Evolutionary conservation across 352 stramenopile species (phyloP).

Genomic region (Phytophthora ramorum): DNA sequence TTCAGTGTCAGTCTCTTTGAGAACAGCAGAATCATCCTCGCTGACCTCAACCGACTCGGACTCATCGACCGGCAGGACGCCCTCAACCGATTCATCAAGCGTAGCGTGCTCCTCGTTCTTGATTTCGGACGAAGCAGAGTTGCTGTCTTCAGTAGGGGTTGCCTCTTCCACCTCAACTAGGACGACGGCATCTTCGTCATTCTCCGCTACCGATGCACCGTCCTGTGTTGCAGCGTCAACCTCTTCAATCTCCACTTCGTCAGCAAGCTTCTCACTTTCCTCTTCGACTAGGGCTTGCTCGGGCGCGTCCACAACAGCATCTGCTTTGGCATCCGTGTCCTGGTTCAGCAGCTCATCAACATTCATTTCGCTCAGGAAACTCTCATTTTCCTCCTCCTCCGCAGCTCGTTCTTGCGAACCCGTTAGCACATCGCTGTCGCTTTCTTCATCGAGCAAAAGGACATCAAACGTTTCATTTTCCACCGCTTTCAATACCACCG

Average conservation of each 20-base stretch:
- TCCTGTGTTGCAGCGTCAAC: neutral
- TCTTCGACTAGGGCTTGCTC: constrained; percentile 9
- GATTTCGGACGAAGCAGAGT: neutral
- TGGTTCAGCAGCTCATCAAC: constrained; percentile 5
- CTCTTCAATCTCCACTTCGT: constrained; percentile 2
- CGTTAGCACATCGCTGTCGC: neutral
- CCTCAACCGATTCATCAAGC: constrained; percentile 2
- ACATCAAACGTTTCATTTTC: constrained; percentile 3
- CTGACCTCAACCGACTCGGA: neutral
- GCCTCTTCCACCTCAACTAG: constrained; percentile 6
- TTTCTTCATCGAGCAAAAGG: constrained; percentile 4
- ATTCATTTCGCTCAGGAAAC: constrained; percentile 1
- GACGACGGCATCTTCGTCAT: neutral
- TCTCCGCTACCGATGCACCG: neutral
- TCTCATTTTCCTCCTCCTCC: constrained; percentile 22
- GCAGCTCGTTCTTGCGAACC: constrained; percentile 2
- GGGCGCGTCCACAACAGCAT: neutral
- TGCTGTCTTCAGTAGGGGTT: constrained; percentile 1
- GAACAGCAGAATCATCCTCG: neutral
- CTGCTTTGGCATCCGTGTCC: constrained; percentile 13
- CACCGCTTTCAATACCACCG: neutral
- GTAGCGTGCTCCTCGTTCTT: constrained; percentile 2
- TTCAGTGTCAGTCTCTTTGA: constrained; percentile 1
- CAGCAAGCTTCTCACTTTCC: neutral
- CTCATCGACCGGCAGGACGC: neutral